A percentile compares a stretch with the other conserved stretches of the same genome.
These are phyloP conservation scores for Leccinum uliginosum DNA, from an alignment of 768 basidiomycete species.

Conservation along the genomic window DNA sequence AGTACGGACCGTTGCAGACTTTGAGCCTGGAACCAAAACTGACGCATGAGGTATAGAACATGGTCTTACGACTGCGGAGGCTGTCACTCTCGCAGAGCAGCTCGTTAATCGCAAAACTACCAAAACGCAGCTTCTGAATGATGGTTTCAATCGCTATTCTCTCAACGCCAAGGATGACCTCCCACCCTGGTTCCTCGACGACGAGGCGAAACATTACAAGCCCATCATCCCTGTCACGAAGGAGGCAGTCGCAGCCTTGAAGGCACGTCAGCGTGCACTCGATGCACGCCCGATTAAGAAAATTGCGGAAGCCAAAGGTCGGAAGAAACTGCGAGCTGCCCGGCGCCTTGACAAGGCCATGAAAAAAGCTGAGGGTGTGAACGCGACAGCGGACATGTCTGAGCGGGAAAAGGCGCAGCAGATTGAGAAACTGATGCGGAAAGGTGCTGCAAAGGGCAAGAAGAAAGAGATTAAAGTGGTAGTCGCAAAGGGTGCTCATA, in stretches of 20 bases:
- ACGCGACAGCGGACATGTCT: slow-evolving; percentile 82
- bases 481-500: slow-evolving; percentile 88
- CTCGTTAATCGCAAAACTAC: slow-evolving; percentile 90
- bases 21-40: neutral
- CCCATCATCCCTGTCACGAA: slow-evolving; percentile 95
- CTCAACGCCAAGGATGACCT: slow-evolving; percentile 88
- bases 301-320: slow-evolving; percentile 95
- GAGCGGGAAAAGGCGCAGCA: slow-evolving; percentile 93
- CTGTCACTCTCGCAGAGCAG: slow-evolving; percentile 85
- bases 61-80: slow-evolving; percentile 83
- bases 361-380: slow-evolving; percentile 95
- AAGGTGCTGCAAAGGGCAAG: slow-evolving; percentile 65
- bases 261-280: slow-evolving; percentile 86
- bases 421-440: slow-evolving; percentile 88
- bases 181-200: slow-evolving; percentile 96
- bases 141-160: slow-evolving; percentile 94
- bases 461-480: slow-evolving; percentile 81
- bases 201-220: slow-evolving; percentile 91
- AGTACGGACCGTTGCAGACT: slow-evolving; percentile 46
- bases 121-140: slow-evolving; percentile 83
- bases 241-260: slow-evolving; percentile 82
- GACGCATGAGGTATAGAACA: slow-evolving; percentile 46
- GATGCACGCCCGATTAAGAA: slow-evolving; percentile 99
- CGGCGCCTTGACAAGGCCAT: slow-evolving; percentile 85
- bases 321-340: slow-evolving; percentile 89